These are phyloP conservation scores for Nicotiana tabacum DNA, from an alignment of 257 asterid species.

Conservation along the genomic window DNA sequence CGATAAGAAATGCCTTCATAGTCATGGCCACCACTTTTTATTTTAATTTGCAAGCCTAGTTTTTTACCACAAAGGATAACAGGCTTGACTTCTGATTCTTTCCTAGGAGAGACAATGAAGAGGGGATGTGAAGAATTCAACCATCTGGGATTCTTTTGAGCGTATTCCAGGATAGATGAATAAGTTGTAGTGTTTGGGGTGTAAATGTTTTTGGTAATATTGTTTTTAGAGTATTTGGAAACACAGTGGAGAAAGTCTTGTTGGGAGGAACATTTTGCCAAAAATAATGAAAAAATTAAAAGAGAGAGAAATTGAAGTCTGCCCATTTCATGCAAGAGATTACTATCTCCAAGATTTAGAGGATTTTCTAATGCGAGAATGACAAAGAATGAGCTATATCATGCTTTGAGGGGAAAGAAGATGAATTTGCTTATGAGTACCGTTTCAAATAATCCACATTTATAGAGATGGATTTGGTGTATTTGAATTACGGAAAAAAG, in stretches of 20 bases:
- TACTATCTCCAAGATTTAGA: not conserved
- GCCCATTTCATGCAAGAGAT: not conserved
- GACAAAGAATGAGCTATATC: not conserved
- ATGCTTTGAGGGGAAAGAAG: not conserved
- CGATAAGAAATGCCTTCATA: slow-evolving; percentile 3
- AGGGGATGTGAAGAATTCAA: not conserved
- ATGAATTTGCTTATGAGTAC: not conserved
- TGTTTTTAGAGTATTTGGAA: not conserved
- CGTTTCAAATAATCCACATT: not conserved
- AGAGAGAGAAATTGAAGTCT: not conserved
- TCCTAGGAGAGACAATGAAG: not conserved
- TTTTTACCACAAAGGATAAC: not conserved
- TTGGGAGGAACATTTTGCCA: not conserved
- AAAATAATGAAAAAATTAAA: not conserved
- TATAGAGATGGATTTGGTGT: not conserved
- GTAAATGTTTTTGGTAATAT: not conserved
- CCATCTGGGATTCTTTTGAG: not conserved
- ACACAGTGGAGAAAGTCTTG: not conserved
- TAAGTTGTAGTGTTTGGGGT: not conserved
- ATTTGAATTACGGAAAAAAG: not conserved
- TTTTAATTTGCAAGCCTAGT: not conserved
- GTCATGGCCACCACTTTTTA: not conserved
- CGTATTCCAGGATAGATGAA: not conserved
- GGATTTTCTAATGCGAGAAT: not conserved
- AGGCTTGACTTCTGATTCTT: slow-evolving; percentile 1